A percentile compares a stretch with the other conserved stretches of the same genome.
Conservation (phyloP, 352 stramenopile genomes). For the Pythium oligandrum region DNA sequence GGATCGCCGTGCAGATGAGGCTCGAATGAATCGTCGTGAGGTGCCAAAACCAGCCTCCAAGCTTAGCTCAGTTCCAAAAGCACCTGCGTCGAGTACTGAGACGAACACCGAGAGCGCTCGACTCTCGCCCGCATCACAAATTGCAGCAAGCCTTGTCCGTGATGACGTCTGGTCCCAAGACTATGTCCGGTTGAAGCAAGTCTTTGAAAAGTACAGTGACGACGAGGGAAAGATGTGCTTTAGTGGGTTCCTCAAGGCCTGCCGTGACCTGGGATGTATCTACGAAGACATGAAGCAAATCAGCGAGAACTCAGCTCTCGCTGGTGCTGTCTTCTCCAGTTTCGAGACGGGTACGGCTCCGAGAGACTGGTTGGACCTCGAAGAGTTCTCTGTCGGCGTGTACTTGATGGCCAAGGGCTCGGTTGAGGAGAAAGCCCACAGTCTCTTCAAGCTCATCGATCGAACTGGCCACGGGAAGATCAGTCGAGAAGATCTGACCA, state of each 20-base stretch:
- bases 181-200: slow-evolving; percentile 40
- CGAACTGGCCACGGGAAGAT: slow-evolving; percentile 62
- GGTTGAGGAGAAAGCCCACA: slow-evolving; percentile 75
- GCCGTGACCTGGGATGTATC: slow-evolving; percentile 43
- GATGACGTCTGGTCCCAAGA: slow-evolving; percentile 46
- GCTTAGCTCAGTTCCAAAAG: too few species aligned
- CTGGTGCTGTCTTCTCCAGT: slow-evolving; percentile 69
- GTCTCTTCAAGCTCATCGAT: slow-evolving; percentile 73
- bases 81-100: too few species aligned
- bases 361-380: slow-evolving; percentile 66
- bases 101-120: background rate
- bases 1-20: too few species aligned
- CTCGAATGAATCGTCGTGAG: too few species aligned
- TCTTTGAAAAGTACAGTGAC: slow-evolving; percentile 49
- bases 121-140: slow-evolving; percentile 12
- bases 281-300: slow-evolving; percentile 64
- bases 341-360: slow-evolving; percentile 46
- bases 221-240: slow-evolving; percentile 58
- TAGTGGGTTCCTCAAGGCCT: slow-evolving; percentile 56
- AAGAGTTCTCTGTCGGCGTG: slow-evolving; percentile 78
- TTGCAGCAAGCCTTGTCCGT: slow-evolving; percentile 28
- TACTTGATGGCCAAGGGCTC: slow-evolving; percentile 81
- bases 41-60: too few species aligned
- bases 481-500: slow-evolving; percentile 66
- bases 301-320: slow-evolving; percentile 52